Evolutionary conservation across 805 yeast species (phyloP).

Genomic region (Myxozyma sirexii): DNA sequence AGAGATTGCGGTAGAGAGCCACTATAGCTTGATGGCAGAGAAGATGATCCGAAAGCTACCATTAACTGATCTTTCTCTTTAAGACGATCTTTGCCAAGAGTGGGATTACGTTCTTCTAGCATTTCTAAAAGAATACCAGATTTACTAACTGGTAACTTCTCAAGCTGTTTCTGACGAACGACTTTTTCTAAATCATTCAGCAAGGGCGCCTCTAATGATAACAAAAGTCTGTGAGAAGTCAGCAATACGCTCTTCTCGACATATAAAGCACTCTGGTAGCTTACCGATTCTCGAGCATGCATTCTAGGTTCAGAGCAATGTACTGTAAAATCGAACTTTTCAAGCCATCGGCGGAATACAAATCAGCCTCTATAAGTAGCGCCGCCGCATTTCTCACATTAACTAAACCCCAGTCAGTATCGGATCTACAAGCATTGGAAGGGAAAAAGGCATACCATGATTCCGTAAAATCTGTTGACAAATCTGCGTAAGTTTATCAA

Average conservation of each 20-base stretch:
- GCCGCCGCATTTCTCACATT: conserved; percentile 60
- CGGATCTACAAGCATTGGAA: not conserved
- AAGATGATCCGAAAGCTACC: conserved; percentile 11
- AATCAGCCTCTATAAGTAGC: conserved; percentile 58
- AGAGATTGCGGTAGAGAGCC: conserved; percentile 7
- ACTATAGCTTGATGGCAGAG: conserved; percentile 10
- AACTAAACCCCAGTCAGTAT: conserved; percentile 15
- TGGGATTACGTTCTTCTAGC: conserved; percentile 32
- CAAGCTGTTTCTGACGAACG: conserved; percentile 24
- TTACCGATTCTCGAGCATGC: conserved; percentile 54
- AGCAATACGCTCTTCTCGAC: too few relatives aligned
- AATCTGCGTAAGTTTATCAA: conserved; percentile 59
- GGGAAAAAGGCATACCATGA: conserved; percentile 55
- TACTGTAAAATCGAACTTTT: conserved; percentile 67
- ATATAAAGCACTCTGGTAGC: too few relatives aligned
- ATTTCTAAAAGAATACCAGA: conserved; percentile 19
- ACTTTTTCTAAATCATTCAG: conserved; percentile 26
- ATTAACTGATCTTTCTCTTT: conserved; percentile 19
- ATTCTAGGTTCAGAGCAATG: conserved; percentile 64
- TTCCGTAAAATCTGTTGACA: conserved; percentile 55
- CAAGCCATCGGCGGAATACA: conserved; percentile 56
- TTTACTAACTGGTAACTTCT: conserved; percentile 31
- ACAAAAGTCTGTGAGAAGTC: conserved; percentile 14
- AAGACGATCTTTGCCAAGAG: conserved; percentile 13
- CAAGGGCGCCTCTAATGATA: conserved; percentile 9